These are phyloP conservation scores for Rhodamnia argentea DNA, from an alignment of 345 rosid species.

Conservation along the genomic window DNA sequence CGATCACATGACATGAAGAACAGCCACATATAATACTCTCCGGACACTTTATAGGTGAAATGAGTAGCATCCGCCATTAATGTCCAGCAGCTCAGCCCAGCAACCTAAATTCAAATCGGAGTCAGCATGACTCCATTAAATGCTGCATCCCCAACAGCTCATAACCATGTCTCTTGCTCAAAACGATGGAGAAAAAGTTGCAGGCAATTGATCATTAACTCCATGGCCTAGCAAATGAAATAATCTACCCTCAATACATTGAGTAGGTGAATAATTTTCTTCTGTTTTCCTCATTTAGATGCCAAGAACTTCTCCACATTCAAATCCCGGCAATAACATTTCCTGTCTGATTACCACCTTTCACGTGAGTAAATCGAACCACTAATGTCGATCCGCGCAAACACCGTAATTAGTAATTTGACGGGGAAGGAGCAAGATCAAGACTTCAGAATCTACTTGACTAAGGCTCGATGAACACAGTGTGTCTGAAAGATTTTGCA, in stretches of 20 bases:
- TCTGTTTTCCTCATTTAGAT: neutral
- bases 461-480: neutral
- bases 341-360: neutral
- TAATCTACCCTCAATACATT: neutral
- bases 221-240: neutral
- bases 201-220: neutral
- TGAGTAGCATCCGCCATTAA: conserved; percentile 10
- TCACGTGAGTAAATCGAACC: neutral
- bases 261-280: neutral
- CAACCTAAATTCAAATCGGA: neutral
- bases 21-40: conserved; percentile 1
- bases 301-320: neutral
- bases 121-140: neutral
- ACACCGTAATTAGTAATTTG: neutral
- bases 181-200: neutral
- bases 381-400: neutral
- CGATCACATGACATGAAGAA: neutral
- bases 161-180: neutral
- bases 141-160: neutral
- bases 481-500: neutral
- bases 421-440: neutral
- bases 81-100: neutral
- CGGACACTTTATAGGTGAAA: neutral
- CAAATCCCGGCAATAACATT: neutral
- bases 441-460: neutral